Percentiles rank a stretch among this genome's conserved stretches.
Evolutionary conservation across 768 basidiomycete genomes (phyloP).

Genomic region (Leccinum rimulosum): DNA sequence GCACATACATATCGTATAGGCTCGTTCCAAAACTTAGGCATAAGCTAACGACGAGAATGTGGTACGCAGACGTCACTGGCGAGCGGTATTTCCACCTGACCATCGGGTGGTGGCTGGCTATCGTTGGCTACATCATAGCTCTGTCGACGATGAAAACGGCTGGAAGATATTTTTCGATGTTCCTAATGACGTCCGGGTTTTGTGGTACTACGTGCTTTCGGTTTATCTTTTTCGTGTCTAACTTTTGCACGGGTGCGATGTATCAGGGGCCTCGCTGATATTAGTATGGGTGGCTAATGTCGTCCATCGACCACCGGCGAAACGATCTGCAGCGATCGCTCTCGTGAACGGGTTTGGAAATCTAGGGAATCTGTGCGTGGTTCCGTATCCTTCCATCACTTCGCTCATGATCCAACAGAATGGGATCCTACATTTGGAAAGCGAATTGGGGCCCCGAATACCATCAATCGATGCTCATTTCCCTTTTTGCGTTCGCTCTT

Average conservation of each 20-base stretch:
- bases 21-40: background rate
- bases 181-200: background rate
- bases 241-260: background rate
- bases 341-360: background rate
- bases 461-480: background rate
- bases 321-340: background rate
- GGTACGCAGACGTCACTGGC: background rate
- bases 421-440: background rate
- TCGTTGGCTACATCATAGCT: background rate
- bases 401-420: background rate
- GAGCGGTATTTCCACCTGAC: background rate
- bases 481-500: background rate
- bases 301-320: background rate
- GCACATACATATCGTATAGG: background rate
- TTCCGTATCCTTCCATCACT: background rate
- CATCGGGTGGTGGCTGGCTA: background rate
- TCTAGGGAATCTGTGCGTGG: background rate
- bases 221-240: background rate
- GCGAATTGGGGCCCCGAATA: background rate
- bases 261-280: background rate
- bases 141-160: background rate
- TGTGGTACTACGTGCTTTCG: background rate
- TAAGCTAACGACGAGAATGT: background rate
- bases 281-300: background rate
- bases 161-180: background rate